Percentiles rank a stretch among this genome's conserved stretches.
Conservation (phyloP, 2,329 filamentous ascomycete species). For the Epichloe brachyelytri region DNA sequence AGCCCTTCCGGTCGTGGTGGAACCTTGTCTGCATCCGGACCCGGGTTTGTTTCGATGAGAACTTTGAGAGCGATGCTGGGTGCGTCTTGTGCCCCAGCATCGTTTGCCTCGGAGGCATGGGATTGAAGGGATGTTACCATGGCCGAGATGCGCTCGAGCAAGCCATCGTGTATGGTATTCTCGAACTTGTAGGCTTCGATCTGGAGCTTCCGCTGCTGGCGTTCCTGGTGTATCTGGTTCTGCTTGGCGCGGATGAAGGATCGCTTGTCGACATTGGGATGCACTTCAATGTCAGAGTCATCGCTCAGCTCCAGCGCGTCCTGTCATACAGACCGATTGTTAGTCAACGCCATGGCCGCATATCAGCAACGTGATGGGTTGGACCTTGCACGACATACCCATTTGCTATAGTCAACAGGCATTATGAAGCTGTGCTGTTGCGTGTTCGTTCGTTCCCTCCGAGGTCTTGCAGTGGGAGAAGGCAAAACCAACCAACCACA, state of each 20-base stretch:
- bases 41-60: constrained; percentile 68
- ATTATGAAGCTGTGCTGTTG: constrained; percentile 17
- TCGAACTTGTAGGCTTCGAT: constrained; percentile 91
- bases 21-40: constrained; percentile 61
- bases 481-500: too few relatives aligned
- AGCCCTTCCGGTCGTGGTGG: constrained; percentile 67
- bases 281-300: constrained; percentile 95
- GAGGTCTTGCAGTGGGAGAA: too few relatives aligned
- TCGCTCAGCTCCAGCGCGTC: constrained; percentile 93
- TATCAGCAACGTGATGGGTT: neutral
- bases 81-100: constrained; percentile 42
- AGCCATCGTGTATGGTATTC: constrained; percentile 80
- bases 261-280: constrained; percentile 96
- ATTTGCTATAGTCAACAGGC: constrained; percentile 54
- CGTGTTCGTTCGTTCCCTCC: neutral
- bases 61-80: constrained; percentile 81
- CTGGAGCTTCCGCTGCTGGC: constrained; percentile 70
- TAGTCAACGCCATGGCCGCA: neutral
- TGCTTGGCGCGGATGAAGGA: constrained; percentile 99
- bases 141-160: constrained; percentile 69
- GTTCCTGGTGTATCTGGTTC: constrained; percentile 88
- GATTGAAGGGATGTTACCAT: constrained; percentile 63
- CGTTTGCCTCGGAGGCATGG: constrained; percentile 50
- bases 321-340: constrained; percentile 24
- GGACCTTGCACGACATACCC: constrained; percentile 32